phyloP scores from a whole-genome alignment of 140 eudicot species.

The Erigeron philadelphicus region DNA sequence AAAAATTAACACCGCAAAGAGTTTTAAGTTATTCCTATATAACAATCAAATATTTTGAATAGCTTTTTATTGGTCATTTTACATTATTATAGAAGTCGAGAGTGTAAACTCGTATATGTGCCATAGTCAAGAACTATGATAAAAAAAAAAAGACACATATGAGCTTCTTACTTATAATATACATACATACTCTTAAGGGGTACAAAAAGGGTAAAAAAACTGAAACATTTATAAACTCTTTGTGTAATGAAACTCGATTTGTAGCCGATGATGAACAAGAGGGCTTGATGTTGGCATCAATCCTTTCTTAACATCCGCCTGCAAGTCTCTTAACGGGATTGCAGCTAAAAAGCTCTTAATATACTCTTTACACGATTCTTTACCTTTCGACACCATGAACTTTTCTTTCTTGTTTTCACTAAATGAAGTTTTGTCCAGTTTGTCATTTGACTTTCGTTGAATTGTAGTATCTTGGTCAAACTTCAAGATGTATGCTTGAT shows the following conservation, averaged over 20 bases:
- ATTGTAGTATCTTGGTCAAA: slow-evolving; percentile 54
- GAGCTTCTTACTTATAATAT: not conserved
- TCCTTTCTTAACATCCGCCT: slow-evolving; percentile 71
- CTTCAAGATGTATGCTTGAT: slow-evolving; percentile 58
- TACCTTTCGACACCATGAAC: slow-evolving; percentile 45
- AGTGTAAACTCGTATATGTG: no score
- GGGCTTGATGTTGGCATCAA: slow-evolving; percentile 51
- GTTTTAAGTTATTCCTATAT: no score
- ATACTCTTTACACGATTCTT: slow-evolving; percentile 87
- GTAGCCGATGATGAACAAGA: slow-evolving; percentile 66
- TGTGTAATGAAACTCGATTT: slow-evolving; percentile 41
- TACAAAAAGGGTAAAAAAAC: not conserved
- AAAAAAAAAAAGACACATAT: not conserved
- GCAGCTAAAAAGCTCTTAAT: slow-evolving; percentile 85
- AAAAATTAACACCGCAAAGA: no score
- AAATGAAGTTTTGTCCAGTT: not conserved
- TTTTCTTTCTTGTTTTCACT: not conserved
- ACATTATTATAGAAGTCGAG: not conserved
- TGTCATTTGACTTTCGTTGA: slow-evolving; percentile 20
- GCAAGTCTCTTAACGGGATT: slow-evolving; percentile 79
- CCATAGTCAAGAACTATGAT: not conserved
- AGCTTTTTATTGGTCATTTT: not conserved
- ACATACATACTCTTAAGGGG: not conserved
- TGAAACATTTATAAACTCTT: slow-evolving; percentile 14
- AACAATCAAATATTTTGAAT: not conserved